These are phyloP conservation scores for Wickerhamomyces alni DNA, from an alignment of 805 yeast genomes.

Conservation along the genomic window DNA sequence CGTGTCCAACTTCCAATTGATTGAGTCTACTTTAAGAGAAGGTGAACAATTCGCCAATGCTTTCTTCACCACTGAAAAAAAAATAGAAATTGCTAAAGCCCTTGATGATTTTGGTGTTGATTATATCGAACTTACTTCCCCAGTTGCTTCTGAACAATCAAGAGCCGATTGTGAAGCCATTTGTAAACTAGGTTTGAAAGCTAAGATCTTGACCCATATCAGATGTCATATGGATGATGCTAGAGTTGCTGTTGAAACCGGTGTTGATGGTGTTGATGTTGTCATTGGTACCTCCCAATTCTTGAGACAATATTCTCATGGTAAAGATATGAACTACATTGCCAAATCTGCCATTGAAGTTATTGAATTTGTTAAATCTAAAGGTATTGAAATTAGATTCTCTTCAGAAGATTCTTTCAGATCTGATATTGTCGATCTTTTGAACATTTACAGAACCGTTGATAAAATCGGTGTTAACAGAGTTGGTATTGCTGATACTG, in stretches of 20 bases:
- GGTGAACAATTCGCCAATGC: constrained; percentile 99
- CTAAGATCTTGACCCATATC: constrained; percentile 93
- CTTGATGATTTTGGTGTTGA: constrained; percentile 97
- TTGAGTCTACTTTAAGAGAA: constrained; percentile 94
- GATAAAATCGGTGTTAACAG: constrained; percentile 97
- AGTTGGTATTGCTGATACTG: constrained; percentile 99
- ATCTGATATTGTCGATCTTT: constrained; percentile 89
- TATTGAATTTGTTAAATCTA: constrained; percentile 92
- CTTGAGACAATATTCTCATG: constrained; percentile 90
- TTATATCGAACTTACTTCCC: constrained; percentile 95
- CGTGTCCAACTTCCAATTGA: constrained; percentile 81
- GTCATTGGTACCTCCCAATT: constrained; percentile 97
- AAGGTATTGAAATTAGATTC: constrained; percentile 94
- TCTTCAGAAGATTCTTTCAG: constrained; percentile 97
- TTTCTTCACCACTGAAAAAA: constrained; percentile 88
- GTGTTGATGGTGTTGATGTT: constrained; percentile 98
- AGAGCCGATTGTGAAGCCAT: constrained; percentile 95
- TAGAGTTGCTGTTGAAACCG: constrained; percentile 92
- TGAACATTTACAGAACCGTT: constrained; percentile 93
- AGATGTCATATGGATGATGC: constrained; percentile 99
- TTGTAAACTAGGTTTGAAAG: constrained; percentile 92
- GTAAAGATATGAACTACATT: constrained; percentile 97
- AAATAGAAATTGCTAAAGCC: constrained; percentile 95
- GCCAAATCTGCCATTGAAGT: constrained; percentile 95
- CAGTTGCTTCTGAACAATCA: constrained; percentile 95